A percentile compares a stretch with the other conserved stretches of the same genome.
Evolutionary conservation across 192 early-diverging fungal genomes (phyloP).

Genomic region (Coemansia sp.): DNA sequence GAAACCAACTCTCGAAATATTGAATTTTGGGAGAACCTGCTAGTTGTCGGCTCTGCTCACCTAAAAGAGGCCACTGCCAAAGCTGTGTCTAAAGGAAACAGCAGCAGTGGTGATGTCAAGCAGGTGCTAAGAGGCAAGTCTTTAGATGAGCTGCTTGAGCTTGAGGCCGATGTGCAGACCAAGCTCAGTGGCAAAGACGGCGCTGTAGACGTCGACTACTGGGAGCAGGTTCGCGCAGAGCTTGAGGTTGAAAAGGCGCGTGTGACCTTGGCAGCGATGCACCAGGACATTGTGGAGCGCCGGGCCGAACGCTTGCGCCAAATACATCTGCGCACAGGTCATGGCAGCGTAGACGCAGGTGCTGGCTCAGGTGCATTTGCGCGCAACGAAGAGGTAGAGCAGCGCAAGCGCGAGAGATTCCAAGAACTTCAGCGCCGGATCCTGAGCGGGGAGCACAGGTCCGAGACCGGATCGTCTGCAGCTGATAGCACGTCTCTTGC

Average conservation of each 20-base stretch:
- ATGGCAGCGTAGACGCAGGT: constrained; percentile 32
- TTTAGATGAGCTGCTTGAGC: constrained; percentile 64
- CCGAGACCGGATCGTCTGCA: neutral
- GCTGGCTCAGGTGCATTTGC: constrained; percentile 21
- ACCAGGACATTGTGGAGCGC: constrained; percentile 70
- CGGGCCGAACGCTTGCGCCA: constrained; percentile 71
- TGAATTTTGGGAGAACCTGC: constrained; percentile 86
- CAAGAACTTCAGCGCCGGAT: constrained; percentile 51
- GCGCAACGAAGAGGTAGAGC: constrained; percentile 50
- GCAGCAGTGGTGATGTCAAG: constrained; percentile 59
- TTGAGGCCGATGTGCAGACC: constrained; percentile 73
- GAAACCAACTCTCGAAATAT: constrained; percentile 75
- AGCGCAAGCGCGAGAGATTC: constrained; percentile 53
- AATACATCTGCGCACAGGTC: constrained; percentile 49
- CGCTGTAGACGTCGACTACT: constrained; percentile 91
- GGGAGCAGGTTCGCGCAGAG: constrained; percentile 79
- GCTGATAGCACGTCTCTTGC: constrained; percentile 21
- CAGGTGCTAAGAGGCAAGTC: constrained; percentile 73
- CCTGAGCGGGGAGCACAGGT: constrained; percentile 7
- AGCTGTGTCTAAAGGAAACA: constrained; percentile 2
- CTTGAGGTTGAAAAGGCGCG: constrained; percentile 84
- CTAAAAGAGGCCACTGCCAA: constrained; percentile 26
- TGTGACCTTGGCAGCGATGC: constrained; percentile 67
- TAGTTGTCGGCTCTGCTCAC: constrained; percentile 75
- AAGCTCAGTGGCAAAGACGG: constrained; percentile 64